Conservation (phyloP, 2,329 filamentous ascomycete genomes). For the Apiospora arundinis region DNA sequence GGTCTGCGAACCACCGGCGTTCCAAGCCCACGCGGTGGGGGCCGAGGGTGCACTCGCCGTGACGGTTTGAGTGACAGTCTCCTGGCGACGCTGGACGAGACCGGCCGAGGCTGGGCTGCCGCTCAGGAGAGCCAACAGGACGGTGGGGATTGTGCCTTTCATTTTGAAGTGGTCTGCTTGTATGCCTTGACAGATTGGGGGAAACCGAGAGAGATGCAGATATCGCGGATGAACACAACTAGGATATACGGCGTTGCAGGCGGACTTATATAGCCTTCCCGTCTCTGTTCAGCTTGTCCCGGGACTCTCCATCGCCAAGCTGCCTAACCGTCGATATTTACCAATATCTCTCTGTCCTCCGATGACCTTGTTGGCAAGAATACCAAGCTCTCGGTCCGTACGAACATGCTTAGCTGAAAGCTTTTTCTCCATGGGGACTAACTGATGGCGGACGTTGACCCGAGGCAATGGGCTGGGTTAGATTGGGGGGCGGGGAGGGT, state of each 20-base stretch:
- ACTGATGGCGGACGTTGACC: constrained; percentile 4
- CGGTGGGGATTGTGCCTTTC: neutral
- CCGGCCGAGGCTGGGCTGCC: constrained; percentile 20
- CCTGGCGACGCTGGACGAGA: constrained; percentile 24
- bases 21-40: constrained; percentile 28
- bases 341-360: neutral
- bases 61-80: constrained; percentile 26
- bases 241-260: neutral
- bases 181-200: neutral
- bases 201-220: neutral
- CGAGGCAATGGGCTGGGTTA: neutral
- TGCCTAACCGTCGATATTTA: neutral
- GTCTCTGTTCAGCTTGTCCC: neutral
- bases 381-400: neutral
- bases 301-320: neutral
- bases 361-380: neutral
- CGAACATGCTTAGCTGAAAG: neutral
- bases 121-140: constrained; percentile 23
- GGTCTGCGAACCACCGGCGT: constrained; percentile 28
- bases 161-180: neutral
- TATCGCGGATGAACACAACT: neutral
- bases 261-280: neutral
- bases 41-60: constrained; percentile 23
- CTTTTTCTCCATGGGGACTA: neutral
- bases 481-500: neutral